Conservation (phyloP, 2,329 filamentous ascomycete genomes). For the Paecilomyces niveus region DNA sequence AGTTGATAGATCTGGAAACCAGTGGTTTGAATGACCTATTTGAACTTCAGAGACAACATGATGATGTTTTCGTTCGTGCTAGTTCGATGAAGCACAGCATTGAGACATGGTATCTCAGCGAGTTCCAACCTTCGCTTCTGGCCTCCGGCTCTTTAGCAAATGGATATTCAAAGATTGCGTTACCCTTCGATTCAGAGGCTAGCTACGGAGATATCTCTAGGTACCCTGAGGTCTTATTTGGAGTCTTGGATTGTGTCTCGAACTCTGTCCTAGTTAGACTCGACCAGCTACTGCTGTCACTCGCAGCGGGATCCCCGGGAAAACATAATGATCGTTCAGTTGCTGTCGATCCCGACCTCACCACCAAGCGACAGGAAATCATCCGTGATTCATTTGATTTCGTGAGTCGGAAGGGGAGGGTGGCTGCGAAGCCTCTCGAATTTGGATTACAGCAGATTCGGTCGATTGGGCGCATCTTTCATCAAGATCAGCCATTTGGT, state of each 20-base stretch:
- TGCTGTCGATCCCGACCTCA: neutral
- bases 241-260: conserved; percentile 7
- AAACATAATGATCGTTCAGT: neutral
- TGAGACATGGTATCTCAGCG: neutral
- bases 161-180: neutral
- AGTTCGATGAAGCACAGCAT: neutral
- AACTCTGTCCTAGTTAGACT: conserved; percentile 6
- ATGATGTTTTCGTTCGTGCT: neutral
- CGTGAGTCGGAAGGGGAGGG: neutral
- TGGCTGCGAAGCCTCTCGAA: conserved; percentile 3
- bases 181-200: neutral
- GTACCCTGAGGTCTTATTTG: conserved; percentile 2
- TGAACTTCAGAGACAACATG: neutral
- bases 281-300: conserved; percentile 1
- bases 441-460: conserved; percentile 2
- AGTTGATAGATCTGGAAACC: neutral
- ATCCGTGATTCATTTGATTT: conserved; percentile 1
- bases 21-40: neutral
- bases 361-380: neutral
- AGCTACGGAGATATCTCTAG: neutral
- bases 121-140: conserved; percentile 3
- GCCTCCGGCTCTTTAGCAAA: neutral
- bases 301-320: neutral
- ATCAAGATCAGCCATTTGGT: neutral
- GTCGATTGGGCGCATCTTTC: neutral